These are phyloP conservation scores for Collybia mongolica DNA, from an alignment of 768 basidiomycete genomes.

Conservation along the genomic window DNA sequence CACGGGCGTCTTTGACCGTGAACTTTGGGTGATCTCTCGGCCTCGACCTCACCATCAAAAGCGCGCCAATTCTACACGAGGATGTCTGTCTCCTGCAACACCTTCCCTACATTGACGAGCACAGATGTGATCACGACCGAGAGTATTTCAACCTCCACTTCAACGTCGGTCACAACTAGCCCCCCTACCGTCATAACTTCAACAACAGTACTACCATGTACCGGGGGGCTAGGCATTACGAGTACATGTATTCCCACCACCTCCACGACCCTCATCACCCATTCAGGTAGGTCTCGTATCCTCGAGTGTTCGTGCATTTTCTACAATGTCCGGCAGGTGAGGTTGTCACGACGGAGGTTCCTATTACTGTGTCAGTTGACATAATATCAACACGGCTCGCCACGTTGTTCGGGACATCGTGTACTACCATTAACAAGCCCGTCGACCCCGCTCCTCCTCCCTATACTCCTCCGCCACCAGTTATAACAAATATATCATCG, in stretches of 20 bases:
- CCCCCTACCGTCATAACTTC: conserved; percentile 16
- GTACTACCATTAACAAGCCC: conserved; percentile 19
- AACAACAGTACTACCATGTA: conserved; percentile 22
- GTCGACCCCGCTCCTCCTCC: conserved; percentile 7
- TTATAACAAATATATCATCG: conserved; percentile 26
- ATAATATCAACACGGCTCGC: conserved; percentile 27
- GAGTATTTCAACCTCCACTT: conserved; percentile 32
- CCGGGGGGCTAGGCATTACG: conserved; percentile 1
- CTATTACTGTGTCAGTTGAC: conserved; percentile 34
- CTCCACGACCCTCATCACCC: conserved; percentile 14
- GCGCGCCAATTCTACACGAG: conserved; percentile 1
- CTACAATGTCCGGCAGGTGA: conserved; percentile 10
- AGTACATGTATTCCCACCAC: conserved; percentile 11
- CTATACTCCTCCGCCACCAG: conserved; percentile 12
- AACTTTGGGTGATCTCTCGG: background rate
- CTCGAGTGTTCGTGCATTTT: conserved; percentile 11
- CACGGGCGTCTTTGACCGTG: conserved; percentile 13
- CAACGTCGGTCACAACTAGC: conserved; percentile 28
- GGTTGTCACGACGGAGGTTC: conserved; percentile 33
- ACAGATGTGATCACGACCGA: conserved; percentile 36
- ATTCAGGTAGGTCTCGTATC: conserved; percentile 23
- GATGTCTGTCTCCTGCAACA: conserved; percentile 39
- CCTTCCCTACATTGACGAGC: conserved; percentile 41
- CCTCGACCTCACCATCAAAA: background rate
- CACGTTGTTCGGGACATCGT: conserved; percentile 43